Evolutionary conservation across 2,329 filamentous ascomycete species (phyloP), one percentile per base, ranked within the genome.

Genomic region (Dothiorella sarmentorum): DNA sequence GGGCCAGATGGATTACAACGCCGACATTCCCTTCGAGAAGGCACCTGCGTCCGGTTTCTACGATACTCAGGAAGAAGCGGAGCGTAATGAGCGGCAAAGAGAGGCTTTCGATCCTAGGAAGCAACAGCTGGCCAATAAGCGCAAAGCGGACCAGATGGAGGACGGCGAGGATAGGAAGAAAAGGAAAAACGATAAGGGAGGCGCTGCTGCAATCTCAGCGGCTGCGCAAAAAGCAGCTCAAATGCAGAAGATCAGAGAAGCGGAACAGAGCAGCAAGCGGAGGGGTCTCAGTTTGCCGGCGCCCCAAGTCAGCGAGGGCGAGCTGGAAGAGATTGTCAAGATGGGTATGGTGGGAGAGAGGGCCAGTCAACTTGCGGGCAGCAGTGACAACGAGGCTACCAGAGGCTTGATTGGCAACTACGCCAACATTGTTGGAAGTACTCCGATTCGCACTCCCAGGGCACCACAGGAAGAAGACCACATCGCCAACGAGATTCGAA

Each of bases 1-100:
- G 79, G 94, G 94, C 0, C 88, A 97, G 78, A 99, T 99, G 91
- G 94, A 99, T 75, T 99, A 99, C 79, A 99, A 99, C 74, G 94
- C 94, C 67, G 94, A 99, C 67, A 96, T 99, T 64, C 94, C 94
- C 0, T 97, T 99, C 64, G 94, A 99, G 73, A 97, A 94, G 75
- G 89, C 90, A 63, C 87, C 94, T 0, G 88, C 89, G 0, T 79
- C 86, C 20, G 94, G 94, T 11, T 99, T 99, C 72, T 96, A 93
- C 76, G 93, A 99, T 71, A 99, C 94, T 0, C 80, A 80, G 3
- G 91, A 97, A 13, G 94, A 99, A 71, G 79, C 89, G 64, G 76
- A 78, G 4, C 82, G 80, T 64, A 99, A 99, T 72, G 93, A 99
- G 73, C 83, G 83, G 60, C 87, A 96, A 70, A 85, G 91, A 52